Percentiles rank a stretch among this genome's conserved stretches.
phyloP scores from a whole-genome alignment of 257 asterid genomes.

The Ligustrum vulgare region DNA sequence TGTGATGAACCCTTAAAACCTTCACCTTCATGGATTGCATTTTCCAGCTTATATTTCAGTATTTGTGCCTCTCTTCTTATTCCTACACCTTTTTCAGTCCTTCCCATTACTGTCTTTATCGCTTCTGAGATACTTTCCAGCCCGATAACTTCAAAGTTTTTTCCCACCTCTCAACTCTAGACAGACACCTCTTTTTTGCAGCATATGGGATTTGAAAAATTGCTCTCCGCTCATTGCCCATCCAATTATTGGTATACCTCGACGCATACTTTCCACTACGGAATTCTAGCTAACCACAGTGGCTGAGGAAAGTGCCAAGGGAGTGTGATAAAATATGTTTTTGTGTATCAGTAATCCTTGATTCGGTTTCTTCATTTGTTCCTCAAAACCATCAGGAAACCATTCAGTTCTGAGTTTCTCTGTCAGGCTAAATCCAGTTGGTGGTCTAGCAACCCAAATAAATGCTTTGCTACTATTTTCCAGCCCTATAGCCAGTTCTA shows the following conservation, averaged over 20 bases:
- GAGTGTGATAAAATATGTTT: background rate
- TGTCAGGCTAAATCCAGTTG: background rate
- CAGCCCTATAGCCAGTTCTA: background rate
- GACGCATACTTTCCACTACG: background rate
- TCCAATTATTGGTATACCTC: constrained; percentile 1
- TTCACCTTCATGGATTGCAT: background rate
- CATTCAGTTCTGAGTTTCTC: background rate
- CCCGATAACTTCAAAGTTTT: background rate
- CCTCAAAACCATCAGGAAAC: background rate
- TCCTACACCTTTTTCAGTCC: background rate
- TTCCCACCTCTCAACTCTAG: background rate
- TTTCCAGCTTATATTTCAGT: background rate
- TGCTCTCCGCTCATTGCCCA: background rate
- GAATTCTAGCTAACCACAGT: background rate
- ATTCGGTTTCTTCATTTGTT: background rate
- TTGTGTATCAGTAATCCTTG: background rate
- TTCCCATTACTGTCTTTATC: background rate
- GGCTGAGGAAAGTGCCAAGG: background rate
- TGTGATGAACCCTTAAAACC: background rate
- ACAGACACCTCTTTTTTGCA: background rate
- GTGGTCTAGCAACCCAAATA: background rate
- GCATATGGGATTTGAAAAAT: background rate
- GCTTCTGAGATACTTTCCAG: background rate
- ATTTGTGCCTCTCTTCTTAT: background rate
- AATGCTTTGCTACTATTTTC: background rate